phyloP scores from a whole-genome alignment of 108 stramenopile genomes.

The Schizochytrium sp. region DNA sequence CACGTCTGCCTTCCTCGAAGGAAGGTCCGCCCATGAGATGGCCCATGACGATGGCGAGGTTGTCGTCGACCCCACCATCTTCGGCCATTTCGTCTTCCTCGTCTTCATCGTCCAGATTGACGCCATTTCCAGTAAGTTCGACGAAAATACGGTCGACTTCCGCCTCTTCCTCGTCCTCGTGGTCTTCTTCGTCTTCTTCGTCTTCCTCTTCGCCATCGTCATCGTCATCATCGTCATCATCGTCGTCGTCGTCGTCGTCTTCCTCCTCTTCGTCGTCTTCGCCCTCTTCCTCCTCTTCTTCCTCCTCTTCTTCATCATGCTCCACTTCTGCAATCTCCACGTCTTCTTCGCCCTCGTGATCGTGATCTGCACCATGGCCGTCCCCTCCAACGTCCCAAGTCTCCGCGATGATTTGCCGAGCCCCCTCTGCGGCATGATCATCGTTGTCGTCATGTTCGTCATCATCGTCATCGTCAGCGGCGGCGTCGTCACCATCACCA shows the following conservation, averaged over 20 bases:
- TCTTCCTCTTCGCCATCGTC: constrained; percentile 30
- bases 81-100: constrained; percentile 21
- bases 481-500: constrained; percentile 31
- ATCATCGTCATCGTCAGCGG: constrained; percentile 30
- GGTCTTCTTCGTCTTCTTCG: constrained; percentile 13
- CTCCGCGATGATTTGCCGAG: constrained; percentile 29
- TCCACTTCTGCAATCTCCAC: constrained; percentile 13
- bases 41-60: not conserved
- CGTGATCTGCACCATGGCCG: constrained; percentile 11
- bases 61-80: not conserved
- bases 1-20: too few species aligned
- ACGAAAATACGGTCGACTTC: constrained; percentile 22
- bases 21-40: not conserved
- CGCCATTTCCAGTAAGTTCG: not conserved
- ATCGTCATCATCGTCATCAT: not conserved
- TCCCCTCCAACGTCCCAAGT: constrained; percentile 33
- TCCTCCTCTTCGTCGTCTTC: constrained; percentile 28
- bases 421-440: too few species aligned
- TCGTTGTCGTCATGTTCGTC: not conserved
- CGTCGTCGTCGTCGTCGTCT: not conserved
- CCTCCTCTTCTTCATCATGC: constrained; percentile 45
- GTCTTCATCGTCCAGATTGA: not conserved
- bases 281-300: constrained; percentile 27
- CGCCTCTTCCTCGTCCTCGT: constrained; percentile 17
- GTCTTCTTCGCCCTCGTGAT: constrained; percentile 27